Evolutionary conservation across 2,329 filamentous ascomycete genomes (phyloP).

Genomic region (Didymella glomerata): DNA sequence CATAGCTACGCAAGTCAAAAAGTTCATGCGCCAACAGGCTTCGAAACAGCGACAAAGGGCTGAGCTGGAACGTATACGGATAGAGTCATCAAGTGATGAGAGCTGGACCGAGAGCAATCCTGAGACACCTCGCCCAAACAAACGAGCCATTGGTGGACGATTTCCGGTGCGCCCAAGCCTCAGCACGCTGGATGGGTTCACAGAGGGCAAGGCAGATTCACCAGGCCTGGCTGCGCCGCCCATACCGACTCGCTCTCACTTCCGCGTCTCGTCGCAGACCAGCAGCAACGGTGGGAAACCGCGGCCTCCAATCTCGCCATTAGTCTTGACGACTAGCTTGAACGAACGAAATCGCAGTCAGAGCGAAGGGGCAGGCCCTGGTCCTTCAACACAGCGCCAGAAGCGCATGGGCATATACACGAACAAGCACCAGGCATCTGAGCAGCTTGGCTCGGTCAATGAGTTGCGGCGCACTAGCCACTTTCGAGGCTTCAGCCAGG

Average conservation of each 20-base stretch:
- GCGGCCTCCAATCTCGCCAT: conserved; percentile 76
- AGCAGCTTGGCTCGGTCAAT: conserved; percentile 60
- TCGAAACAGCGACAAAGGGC: conserved; percentile 45
- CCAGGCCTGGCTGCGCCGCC: conserved; percentile 66
- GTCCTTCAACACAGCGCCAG: conserved; percentile 60
- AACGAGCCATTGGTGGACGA: conserved; percentile 62
- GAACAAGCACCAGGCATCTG: conserved; percentile 60
- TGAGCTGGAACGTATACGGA: conserved; percentile 45
- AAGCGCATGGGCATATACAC: conserved; percentile 69
- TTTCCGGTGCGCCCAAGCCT: conserved; percentile 74
- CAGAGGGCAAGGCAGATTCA: conserved; percentile 54
- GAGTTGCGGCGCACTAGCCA: conserved; percentile 63
- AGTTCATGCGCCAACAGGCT: conserved; percentile 61
- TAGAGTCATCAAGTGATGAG: conserved; percentile 58
- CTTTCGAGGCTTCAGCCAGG: conserved; percentile 66
- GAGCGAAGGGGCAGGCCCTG: conserved; percentile 65
- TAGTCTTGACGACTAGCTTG: conserved; percentile 68
- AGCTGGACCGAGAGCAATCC: conserved; percentile 69
- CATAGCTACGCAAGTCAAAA: conserved; percentile 68
- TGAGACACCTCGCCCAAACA: conserved; percentile 78
- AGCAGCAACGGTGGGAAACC: conserved; percentile 65
- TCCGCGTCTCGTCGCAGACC: conserved; percentile 76
- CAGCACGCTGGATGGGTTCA: conserved; percentile 67
- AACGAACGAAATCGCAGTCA: conserved; percentile 73
- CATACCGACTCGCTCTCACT: conserved; percentile 82